Conservation (phyloP, 176 grass and related monocot genomes). For the Phragmites australis region DNA sequence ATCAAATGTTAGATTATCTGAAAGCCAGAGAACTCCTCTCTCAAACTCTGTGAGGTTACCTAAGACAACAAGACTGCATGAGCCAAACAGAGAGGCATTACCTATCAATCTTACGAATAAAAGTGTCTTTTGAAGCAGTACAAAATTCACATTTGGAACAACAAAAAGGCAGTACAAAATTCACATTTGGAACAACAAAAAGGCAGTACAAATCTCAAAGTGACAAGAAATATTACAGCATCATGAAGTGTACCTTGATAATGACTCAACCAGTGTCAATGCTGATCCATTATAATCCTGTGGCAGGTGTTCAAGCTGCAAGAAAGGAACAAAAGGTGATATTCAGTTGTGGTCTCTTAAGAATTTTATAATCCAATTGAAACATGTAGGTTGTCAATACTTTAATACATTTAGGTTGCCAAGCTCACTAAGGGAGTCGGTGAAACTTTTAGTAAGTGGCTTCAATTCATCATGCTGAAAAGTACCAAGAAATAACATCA, state of each 20-base stretch:
- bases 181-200: conserved; percentile 14
- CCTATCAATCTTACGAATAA: conserved; percentile 51
- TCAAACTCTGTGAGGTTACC: conserved; percentile 96
- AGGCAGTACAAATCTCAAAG: not conserved
- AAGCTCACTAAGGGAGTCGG: conserved; percentile 92
- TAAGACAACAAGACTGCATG: conserved; percentile 98
- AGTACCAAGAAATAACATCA: conserved; percentile 34
- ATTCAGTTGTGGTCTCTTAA: conserved; percentile 16
- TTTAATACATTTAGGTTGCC: conserved; percentile 93
- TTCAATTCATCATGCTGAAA: conserved; percentile 96
- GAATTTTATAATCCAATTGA: conserved; percentile 11
- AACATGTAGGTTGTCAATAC: conserved; percentile 51
- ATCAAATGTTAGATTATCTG: conserved; percentile 88
- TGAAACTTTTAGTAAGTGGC: conserved; percentile 86
- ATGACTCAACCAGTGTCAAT: conserved; percentile 81
- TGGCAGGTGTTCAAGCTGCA: conserved; percentile 85
- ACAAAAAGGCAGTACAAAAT: not conserved
- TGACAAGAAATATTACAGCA: conserved; percentile 17
- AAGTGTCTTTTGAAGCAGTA: conserved; percentile 10
- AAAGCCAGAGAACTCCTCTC: conserved; percentile 86
- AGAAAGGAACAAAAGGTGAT: conserved; percentile 36
- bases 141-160: conserved; percentile 10
- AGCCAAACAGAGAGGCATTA: conserved; percentile 81
- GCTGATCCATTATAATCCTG: conserved; percentile 89
- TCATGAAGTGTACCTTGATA: conserved; percentile 81